Conservation (phyloP, 345 rosid species). For the Eucalyptus regnans region DNA sequence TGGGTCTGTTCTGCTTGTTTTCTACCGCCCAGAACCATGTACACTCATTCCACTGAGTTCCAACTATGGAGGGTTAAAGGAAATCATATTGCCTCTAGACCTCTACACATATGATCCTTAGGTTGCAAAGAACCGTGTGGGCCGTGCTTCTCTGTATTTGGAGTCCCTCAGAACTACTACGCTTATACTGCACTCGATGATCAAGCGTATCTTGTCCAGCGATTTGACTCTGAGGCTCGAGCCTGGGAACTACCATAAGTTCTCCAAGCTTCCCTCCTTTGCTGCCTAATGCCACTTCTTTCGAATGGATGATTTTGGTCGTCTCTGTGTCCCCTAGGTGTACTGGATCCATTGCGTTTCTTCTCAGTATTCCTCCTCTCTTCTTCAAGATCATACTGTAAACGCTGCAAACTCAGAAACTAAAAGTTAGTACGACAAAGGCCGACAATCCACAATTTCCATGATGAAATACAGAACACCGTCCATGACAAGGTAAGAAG, state of each 20-base stretch:
- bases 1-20: not conserved
- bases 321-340: slow-evolving; percentile 35
- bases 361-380: slow-evolving; percentile 53
- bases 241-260: slow-evolving; percentile 18
- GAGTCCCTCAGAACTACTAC: not conserved
- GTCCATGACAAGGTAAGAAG: not conserved
- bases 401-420: slow-evolving; percentile 35
- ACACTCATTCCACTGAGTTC: not conserved
- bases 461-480: not conserved
- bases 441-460: not conserved
- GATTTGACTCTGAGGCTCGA: slow-evolving; percentile 22
- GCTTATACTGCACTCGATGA: not conserved
- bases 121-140: not conserved
- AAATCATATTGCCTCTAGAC: not conserved
- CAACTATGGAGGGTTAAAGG: not conserved
- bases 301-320: slow-evolving; percentile 38
- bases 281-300: slow-evolving; percentile 26
- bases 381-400: slow-evolving; percentile 77
- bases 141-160: not conserved
- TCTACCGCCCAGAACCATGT: not conserved
- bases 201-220: slow-evolving; percentile 34
- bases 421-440: not conserved
- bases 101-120: not conserved
- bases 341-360: slow-evolving; percentile 40
- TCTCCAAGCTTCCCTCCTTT: slow-evolving; percentile 41